Evolutionary conservation across 106 monocot species (phyloP).

Genomic region (Dioscorea dumetorum): DNA sequence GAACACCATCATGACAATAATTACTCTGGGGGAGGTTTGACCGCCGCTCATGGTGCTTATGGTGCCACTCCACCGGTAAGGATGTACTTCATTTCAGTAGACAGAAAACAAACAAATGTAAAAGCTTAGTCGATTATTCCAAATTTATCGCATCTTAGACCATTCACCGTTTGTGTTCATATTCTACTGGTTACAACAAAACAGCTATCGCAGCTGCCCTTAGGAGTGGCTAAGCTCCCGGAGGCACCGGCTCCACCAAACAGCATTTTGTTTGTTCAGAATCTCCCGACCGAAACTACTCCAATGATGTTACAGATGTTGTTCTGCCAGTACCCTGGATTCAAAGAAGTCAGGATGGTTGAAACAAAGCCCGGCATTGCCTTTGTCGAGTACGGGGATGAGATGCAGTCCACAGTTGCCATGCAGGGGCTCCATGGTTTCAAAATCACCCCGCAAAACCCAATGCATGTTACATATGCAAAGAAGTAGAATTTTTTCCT

Average conservation of each 20-base stretch:
- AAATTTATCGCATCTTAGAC: not conserved
- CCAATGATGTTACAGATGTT: conserved; percentile 96
- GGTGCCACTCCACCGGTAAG: conserved; percentile 70
- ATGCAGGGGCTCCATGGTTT: conserved; percentile 79
- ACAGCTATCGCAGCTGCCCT: conserved; percentile 71
- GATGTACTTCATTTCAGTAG: not conserved
- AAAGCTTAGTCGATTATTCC: not conserved
- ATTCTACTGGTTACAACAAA: conserved; percentile 3
- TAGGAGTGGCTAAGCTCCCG: conserved; percentile 50
- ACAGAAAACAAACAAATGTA: not conserved
- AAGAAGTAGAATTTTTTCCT: conserved; percentile 51
- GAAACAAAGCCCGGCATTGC: conserved; percentile 94
- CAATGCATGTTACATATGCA: conserved; percentile 84
- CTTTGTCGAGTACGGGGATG: conserved; percentile 87
- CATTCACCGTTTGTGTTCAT: not conserved
- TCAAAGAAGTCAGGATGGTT: conserved; percentile 93
- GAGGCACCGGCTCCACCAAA: conserved; percentile 75
- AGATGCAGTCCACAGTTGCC: conserved; percentile 73
- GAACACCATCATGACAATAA: conserved; percentile 69
- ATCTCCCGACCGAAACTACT: conserved; percentile 81
- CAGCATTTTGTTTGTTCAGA: conserved; percentile 88
- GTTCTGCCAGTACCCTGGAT: conserved; percentile 84
- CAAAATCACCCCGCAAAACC: conserved; percentile 76
- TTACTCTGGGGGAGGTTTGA: conserved; percentile 41
- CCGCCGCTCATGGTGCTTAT: conserved; percentile 63